These are phyloP conservation scores for Termitomyces heimii DNA, from an alignment of 768 basidiomycete genomes.

Conservation along the genomic window DNA sequence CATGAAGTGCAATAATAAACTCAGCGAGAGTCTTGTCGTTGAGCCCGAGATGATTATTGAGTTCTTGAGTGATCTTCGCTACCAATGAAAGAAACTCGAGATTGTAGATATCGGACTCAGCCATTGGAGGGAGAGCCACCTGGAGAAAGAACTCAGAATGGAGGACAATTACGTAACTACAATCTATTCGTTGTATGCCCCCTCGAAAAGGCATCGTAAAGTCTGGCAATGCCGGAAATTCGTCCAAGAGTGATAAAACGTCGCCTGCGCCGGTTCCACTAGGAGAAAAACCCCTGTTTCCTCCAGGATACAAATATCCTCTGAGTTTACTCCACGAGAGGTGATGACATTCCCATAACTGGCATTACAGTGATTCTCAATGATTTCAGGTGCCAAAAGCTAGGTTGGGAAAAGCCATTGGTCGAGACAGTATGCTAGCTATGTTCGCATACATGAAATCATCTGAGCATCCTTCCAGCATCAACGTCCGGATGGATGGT, in stretches of 20 bases:
- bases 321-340: constrained; percentile 76
- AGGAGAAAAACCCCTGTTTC: constrained; percentile 63
- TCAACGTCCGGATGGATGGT: constrained; percentile 43
- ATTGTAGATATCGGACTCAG: constrained; percentile 77
- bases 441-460: constrained; percentile 1
- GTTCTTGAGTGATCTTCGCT: constrained; percentile 87
- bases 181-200: constrained; percentile 37
- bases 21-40: constrained; percentile 94
- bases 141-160: background rate
- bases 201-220: constrained; percentile 75
- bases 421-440: constrained; percentile 62
- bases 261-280: constrained; percentile 17
- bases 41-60: constrained; percentile 78
- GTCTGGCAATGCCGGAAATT: constrained; percentile 88
- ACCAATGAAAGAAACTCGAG: constrained; percentile 92
- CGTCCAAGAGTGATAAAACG: constrained; percentile 46
- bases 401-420: constrained; percentile 79
- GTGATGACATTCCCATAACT: constrained; percentile 24
- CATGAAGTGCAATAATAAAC: constrained; percentile 89
- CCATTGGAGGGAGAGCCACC: constrained; percentile 33
- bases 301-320: constrained; percentile 82
- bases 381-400: constrained; percentile 71
- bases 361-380: background rate
- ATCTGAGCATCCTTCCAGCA: constrained; percentile 27
- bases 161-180: constrained; percentile 10